Evolutionary conservation across 169 alveolate genomes (phyloP).

Genomic region (Toxoplasma gondii): DNA sequence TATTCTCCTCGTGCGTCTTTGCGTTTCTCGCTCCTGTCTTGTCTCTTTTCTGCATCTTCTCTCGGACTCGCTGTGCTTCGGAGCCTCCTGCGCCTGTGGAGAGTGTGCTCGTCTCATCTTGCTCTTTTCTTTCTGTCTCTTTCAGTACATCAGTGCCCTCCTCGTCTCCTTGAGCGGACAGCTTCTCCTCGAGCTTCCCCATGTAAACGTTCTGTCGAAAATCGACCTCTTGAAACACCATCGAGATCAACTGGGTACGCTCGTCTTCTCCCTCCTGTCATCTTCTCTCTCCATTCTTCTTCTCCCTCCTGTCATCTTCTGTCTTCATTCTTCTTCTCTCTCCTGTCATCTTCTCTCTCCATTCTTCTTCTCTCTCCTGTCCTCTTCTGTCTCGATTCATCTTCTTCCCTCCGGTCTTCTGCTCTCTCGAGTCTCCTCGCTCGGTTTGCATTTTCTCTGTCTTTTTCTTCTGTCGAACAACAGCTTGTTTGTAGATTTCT

Average conservation of each 20-base stretch:
- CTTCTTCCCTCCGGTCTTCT: not conserved
- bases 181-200: slow-evolving; percentile 95
- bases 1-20: too few species aligned
- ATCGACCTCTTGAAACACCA: slow-evolving; percentile 84
- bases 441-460: not conserved
- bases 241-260: slow-evolving; percentile 75
- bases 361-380: not conserved
- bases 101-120: not conserved
- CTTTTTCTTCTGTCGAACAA: not conserved
- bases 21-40: too few species aligned
- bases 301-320: slow-evolving; percentile 71
- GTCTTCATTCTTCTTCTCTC: not conserved
- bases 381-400: slow-evolving; percentile 72
- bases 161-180: slow-evolving; percentile 93
- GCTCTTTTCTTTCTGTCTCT: not conserved
- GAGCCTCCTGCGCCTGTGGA: not conserved
- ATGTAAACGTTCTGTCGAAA: slow-evolving; percentile 91
- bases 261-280: not conserved
- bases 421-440: not conserved
- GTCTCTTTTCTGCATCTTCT: not conserved
- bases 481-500: not conserved
- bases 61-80: not conserved
- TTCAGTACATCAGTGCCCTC: slow-evolving; percentile 90
- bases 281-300: not conserved
- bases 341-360: not conserved